Percentiles rank a stretch among this genome's conserved stretches.
phyloP scores from a whole-genome alignment of 768 basidiomycete species.

The Dentipellis fragilis region DNA sequence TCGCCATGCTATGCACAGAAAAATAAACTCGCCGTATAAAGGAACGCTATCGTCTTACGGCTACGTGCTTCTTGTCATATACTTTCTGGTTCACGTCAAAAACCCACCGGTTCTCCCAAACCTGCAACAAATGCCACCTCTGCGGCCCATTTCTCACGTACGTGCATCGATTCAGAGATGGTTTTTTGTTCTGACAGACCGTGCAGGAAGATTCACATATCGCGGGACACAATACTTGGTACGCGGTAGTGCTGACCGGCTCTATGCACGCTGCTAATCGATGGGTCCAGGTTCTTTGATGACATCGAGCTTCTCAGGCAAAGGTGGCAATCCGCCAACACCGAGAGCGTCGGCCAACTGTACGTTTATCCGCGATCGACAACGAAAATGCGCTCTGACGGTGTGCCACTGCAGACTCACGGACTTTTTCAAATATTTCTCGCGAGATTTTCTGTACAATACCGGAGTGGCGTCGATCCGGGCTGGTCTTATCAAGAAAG shows the following conservation, averaged over 20 bases:
- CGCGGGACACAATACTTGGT: slow-evolving; percentile 75
- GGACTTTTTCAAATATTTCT: slow-evolving; percentile 96
- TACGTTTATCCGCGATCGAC: slow-evolving; percentile 27
- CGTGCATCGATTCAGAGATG: slow-evolving; percentile 11
- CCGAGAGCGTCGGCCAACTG: slow-evolving; percentile 89
- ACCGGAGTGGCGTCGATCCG: slow-evolving; percentile 88
- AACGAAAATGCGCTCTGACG: slow-evolving; percentile 1
- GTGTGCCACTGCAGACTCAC: slow-evolving; percentile 54
- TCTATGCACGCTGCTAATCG: background rate
- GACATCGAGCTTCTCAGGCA: slow-evolving; percentile 88
- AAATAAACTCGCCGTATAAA: slow-evolving; percentile 98
- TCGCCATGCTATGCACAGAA: slow-evolving; percentile 32
- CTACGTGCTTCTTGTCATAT: slow-evolving; percentile 95
- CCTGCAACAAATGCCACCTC: slow-evolving; percentile 87
- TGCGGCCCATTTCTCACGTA: slow-evolving; percentile 77
- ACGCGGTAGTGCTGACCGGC: background rate
- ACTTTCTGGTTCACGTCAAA: slow-evolving; percentile 96
- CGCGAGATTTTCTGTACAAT: slow-evolving; percentile 88
- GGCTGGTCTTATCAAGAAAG: slow-evolving; percentile 81
- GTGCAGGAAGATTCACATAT: slow-evolving; percentile 71
- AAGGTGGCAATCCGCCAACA: slow-evolving; percentile 91
- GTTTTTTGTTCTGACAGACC: slow-evolving; percentile 8
- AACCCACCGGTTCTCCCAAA: slow-evolving; percentile 94
- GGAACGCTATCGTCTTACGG: slow-evolving; percentile 96
- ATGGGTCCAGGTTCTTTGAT: slow-evolving; percentile 76